Evolutionary conservation across 2,329 filamentous ascomycete species (phyloP).

Genomic region (Podosphaera fusca): DNA sequence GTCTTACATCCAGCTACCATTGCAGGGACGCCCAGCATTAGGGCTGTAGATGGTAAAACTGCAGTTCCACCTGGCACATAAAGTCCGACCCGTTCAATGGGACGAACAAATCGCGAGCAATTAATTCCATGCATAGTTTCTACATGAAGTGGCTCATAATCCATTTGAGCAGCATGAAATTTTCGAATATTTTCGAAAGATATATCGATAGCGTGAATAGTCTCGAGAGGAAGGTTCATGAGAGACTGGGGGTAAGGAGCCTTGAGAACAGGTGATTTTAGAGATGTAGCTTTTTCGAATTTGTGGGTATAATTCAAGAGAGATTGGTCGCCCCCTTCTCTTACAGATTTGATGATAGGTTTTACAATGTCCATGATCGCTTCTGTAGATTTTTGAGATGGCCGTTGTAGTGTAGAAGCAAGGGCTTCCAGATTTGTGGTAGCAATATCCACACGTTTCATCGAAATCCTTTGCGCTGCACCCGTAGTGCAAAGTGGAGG

Average conservation of each 20-base stretch:
- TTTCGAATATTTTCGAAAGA: conserved; percentile 86
- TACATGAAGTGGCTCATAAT: conserved; percentile 58
- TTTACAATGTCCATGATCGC: conserved; percentile 75
- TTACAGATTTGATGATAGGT: conserved; percentile 79
- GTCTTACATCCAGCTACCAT: conserved; percentile 94
- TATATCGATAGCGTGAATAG: conserved; percentile 73
- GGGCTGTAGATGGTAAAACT: conserved; percentile 84
- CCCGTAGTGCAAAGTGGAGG: no score
- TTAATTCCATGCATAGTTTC: conserved; percentile 97
- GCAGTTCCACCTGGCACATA: conserved; percentile 94
- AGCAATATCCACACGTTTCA: conserved; percentile 55
- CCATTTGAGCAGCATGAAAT: conserved; percentile 82
- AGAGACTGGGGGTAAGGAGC: conserved; percentile 69
- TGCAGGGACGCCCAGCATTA: conserved; percentile 94
- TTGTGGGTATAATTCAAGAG: conserved; percentile 89
- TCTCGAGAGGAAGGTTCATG: conserved; percentile 69
- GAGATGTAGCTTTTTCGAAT: conserved; percentile 84
- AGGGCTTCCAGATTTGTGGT: conserved; percentile 42
- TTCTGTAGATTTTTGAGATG: conserved; percentile 87
- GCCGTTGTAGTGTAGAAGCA: conserved; percentile 54
- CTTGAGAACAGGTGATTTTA: conserved; percentile 70
- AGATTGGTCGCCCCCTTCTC: conserved; percentile 62
- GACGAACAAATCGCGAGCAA: conserved; percentile 76
- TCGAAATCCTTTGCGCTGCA: conserved; percentile 40
- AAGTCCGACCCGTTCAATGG: conserved; percentile 87